Base-by-base conservation (phyloP, 805 yeast genomes). In the Hanseniaspora guilliermondii region DNA sequence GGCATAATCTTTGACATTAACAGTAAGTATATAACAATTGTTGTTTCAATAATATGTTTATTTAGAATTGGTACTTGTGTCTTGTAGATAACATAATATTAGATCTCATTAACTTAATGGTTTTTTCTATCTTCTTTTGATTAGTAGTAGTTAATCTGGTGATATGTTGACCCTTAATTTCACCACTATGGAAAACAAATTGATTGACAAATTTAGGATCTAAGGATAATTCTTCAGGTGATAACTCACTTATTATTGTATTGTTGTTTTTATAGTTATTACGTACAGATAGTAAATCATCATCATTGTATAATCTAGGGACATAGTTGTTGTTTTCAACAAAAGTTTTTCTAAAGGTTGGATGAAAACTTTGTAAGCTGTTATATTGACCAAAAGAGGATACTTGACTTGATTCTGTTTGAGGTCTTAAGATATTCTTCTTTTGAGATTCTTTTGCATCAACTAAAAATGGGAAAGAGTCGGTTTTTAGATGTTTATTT, bases 111-210 rank as follows among this genome's bases (percentile, higher is more conserved):
- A 45, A 36, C 27, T 35, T 39, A 6, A 50, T 50, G 33, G 44
- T 32, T 6, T 50, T 42, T 16, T 22, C 37, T 14, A 50, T 36
- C 27, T 50, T 50, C 8, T 32, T 32, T 19, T 50, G 54, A 16
- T 50, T 50, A n/a, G 37, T 39, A 6, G 21, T 36, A 11, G 48
- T 36, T 12, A 50, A 35, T 22, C 45, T 42, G 19, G 48, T 50
- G 4, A 50, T 42, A 19, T 35, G 37, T 25, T 33, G 36, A n/a
- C 48, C 35, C 19, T 50, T 50, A 22, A 50, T 50, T 50, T 50
- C 54, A 50, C 54, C 54, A 6, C 49, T 35, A 6, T 42, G 42
- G 25, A 45, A 50, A 12, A 50, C 33, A 27, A 50, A 50, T 36
- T 50, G 48, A 16, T 38, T 35, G 6, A 50, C 19, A 44, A 50